These are phyloP conservation scores for Agroathelia rolfsii DNA, from an alignment of 1,284 basidiomycete species.

Conservation along the genomic window DNA sequence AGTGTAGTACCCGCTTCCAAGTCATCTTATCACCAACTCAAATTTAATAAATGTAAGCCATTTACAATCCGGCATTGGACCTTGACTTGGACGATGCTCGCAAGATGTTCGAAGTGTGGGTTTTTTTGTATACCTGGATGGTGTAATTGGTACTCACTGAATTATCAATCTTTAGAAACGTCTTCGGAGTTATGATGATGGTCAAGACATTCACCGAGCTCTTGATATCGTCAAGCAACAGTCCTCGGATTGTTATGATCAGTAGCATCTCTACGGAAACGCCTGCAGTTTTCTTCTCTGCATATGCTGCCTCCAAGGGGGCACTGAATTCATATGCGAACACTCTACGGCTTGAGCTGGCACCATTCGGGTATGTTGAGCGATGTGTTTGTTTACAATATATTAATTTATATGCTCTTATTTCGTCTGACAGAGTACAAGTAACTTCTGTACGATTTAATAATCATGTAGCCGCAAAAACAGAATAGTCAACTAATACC, in stretches of 20 bases:
- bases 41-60: slow-evolving; percentile 9
- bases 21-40: slow-evolving; percentile 10
- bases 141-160: too few species aligned
- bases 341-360: slow-evolving; percentile 21
- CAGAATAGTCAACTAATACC: too few species aligned
- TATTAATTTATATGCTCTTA: too few species aligned
- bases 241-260: slow-evolving; percentile 17
- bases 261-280: slow-evolving; percentile 18
- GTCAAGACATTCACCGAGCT: slow-evolving; percentile 21
- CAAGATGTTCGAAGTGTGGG: slow-evolving; percentile 17
- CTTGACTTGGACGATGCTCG: slow-evolving; percentile 13
- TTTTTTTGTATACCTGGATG: too few species aligned
- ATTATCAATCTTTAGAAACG: too few species aligned
- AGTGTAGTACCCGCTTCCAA: too few species aligned
- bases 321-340: slow-evolving; percentile 19
- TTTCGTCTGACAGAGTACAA: too few species aligned
- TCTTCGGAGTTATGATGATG: slow-evolving; percentile 20
- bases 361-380: slow-evolving; percentile 17
- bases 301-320: slow-evolving; percentile 22
- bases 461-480: too few species aligned
- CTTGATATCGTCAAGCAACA: slow-evolving; percentile 17
- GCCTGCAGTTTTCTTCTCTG: slow-evolving; percentile 18
- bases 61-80: slow-evolving; percentile 13
- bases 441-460: too few species aligned
- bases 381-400: too few species aligned